A percentile compares a stretch with the other conserved stretches of the same genome.
These are phyloP conservation scores for Zygnema circumcarinatum DNA, from an alignment of 139 green algal genomes.

Conservation along the genomic window DNA sequence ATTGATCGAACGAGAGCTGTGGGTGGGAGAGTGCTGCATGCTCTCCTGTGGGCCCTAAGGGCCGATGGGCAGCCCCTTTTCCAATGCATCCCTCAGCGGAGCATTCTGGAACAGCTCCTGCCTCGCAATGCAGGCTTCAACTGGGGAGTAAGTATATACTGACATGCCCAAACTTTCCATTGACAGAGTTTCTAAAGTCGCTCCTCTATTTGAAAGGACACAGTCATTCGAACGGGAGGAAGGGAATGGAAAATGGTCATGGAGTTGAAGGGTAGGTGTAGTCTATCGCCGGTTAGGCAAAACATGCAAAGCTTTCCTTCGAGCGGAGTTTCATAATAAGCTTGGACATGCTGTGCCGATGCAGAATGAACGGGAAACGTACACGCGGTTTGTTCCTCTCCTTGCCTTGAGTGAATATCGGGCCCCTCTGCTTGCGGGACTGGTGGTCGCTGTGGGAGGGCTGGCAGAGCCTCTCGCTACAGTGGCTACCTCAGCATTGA, in stretches of 20 bases:
- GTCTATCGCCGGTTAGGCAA: no score
- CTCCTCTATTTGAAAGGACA: no score
- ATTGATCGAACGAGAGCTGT: constrained; percentile 78
- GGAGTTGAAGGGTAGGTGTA: no score
- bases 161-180: no score
- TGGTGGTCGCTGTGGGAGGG: constrained; percentile 82
- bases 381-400: constrained; percentile 60
- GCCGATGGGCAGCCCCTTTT: not conserved
- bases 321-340: no score
- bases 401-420: constrained; percentile 53
- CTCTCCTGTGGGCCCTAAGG: constrained; percentile 19
- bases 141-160: constrained; percentile 11
- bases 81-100: not conserved
- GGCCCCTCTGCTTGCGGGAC: constrained; percentile 72
- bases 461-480: constrained; percentile 75
- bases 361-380: constrained; percentile 46
- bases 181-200: no score
- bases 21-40: constrained; percentile 53
- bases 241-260: no score
- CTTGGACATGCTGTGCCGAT: not conserved
- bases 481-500: constrained; percentile 46
- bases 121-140: constrained; percentile 4
- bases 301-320: no score
- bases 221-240: no score
- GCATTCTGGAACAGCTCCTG: not conserved